Conservation (phyloP, 148 eudicot species). For the Polygonum maritimum region DNA sequence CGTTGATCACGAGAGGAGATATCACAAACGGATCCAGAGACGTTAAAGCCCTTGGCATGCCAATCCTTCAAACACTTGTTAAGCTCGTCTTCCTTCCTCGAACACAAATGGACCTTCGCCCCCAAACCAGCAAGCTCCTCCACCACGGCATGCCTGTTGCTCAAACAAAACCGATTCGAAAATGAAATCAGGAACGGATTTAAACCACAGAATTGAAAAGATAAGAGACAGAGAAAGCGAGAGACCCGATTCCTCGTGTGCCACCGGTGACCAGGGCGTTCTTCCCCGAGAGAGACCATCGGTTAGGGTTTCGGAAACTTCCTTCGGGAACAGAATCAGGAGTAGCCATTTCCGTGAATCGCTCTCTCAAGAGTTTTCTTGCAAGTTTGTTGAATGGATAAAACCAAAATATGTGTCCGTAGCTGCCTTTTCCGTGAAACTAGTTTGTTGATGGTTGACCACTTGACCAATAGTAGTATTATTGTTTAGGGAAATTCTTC, state of each 20-base stretch:
- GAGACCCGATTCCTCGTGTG: constrained; percentile 92
- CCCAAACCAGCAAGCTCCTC: constrained; percentile 76
- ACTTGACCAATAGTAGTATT: too few relatives aligned
- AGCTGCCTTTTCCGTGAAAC: too few relatives aligned
- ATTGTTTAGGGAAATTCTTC: too few relatives aligned
- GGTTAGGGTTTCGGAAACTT: constrained; percentile 12
- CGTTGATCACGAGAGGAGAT: constrained; percentile 45
- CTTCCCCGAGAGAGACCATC: constrained; percentile 71
- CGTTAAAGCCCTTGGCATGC: constrained; percentile 53
- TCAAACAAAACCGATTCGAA: constrained; percentile 2
- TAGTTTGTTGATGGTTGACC: too few relatives aligned
- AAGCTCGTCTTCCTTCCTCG: constrained; percentile 62
- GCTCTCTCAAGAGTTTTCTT: not conserved
- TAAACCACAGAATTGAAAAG: not conserved
- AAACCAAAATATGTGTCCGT: too few relatives aligned
- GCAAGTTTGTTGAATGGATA: too few relatives aligned
- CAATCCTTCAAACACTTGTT: constrained; percentile 62
- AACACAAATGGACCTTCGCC: constrained; percentile 67
- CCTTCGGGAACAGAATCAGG: not conserved
- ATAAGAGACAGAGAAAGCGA: constrained; percentile 4
- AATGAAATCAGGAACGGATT: not conserved
- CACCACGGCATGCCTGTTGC: constrained; percentile 60
- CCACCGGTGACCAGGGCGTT: constrained; percentile 96
- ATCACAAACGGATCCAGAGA: constrained; percentile 70
- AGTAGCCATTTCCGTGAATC: not conserved